Conservation (phyloP, 1,139 yeast genomes). For the Kurtzmaniella quercitrusa region DNA sequence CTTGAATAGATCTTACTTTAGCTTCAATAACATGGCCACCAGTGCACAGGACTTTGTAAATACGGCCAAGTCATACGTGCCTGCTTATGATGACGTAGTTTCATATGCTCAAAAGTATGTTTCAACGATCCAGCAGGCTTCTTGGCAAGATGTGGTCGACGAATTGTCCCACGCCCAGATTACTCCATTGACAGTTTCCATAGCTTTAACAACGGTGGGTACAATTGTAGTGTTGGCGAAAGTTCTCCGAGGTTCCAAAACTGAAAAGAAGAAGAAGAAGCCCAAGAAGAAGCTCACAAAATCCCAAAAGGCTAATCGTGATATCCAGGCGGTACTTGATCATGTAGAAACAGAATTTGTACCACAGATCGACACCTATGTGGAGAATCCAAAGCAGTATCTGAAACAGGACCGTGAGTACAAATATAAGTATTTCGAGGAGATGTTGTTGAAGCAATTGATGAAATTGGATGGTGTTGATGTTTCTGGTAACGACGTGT, state of each 20-base stretch:
- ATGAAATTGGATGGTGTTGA: constrained; percentile 66
- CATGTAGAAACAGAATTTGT: constrained; percentile 40
- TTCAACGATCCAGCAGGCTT: background rate
- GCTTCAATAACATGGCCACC: no score
- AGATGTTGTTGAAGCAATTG: constrained; percentile 60
- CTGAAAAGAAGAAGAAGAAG: constrained; percentile 14
- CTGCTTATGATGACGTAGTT: background rate
- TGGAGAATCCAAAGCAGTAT: constrained; percentile 29
- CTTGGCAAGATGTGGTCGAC: constrained; percentile 20
- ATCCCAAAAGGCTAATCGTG: constrained; percentile 42
- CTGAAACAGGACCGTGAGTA: constrained; percentile 40
- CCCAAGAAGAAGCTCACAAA: constrained; percentile 36
- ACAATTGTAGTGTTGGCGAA: constrained; percentile 20
- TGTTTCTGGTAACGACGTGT: constrained; percentile 41
- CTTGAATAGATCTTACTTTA: no score
- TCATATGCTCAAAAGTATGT: background rate
- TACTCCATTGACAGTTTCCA: constrained; percentile 33
- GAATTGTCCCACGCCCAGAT: constrained; percentile 28
- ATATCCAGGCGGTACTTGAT: constrained; percentile 39
- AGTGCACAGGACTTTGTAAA: background rate
- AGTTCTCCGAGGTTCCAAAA: constrained; percentile 7
- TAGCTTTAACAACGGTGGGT: constrained; percentile 29
- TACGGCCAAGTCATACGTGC: background rate
- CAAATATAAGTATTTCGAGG: constrained; percentile 57
- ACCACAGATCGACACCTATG: constrained; percentile 40